phyloP scores from a whole-genome alignment of 768 basidiomycete species.

The Sporobolomyces phaffii region DNA sequence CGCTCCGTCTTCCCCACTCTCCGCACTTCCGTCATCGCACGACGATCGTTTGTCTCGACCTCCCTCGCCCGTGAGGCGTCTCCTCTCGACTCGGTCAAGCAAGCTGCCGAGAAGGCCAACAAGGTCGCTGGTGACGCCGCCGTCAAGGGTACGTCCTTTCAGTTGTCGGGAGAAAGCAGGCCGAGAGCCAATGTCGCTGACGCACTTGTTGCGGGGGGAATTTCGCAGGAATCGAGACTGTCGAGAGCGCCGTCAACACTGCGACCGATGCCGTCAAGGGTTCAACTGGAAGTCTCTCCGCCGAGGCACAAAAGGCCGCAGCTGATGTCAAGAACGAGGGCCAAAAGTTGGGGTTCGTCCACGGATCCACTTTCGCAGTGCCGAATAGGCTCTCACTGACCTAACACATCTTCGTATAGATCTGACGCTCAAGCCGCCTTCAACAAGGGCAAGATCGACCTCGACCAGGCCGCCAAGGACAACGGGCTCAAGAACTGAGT shows the following conservation, averaged over 20 bases:
- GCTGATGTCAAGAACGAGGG: conserved; percentile 37
- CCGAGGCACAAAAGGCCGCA: conserved; percentile 37
- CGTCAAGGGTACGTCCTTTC: conserved; percentile 17
- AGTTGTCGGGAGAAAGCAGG: no score
- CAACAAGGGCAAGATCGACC: conserved; percentile 15
- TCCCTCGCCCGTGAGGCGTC: conserved; percentile 46
- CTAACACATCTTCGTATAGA: background rate
- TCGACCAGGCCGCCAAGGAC: conserved; percentile 11
- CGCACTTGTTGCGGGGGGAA: conserved; percentile 39
- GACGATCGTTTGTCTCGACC: conserved; percentile 45
- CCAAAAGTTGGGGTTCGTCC: conserved; percentile 22
- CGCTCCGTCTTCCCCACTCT: conserved; percentile 31
- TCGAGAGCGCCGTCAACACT: conserved; percentile 46
- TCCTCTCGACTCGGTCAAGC: conserved; percentile 49
- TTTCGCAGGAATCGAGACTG: conserved; percentile 45
- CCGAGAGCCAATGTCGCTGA: background rate
- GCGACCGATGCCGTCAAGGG: conserved; percentile 38
- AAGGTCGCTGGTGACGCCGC: background rate
- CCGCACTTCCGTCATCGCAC: conserved; percentile 23
- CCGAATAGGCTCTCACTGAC: background rate
- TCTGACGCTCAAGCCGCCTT: conserved; percentile 2
- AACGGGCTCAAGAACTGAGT: conserved; percentile 1
- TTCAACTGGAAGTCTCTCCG: conserved; percentile 30
- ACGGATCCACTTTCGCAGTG: background rate
- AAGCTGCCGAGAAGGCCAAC: conserved; percentile 49